Conservation (phyloP, 768 basidiomycete genomes). For the Lentinula lateritia region DNA sequence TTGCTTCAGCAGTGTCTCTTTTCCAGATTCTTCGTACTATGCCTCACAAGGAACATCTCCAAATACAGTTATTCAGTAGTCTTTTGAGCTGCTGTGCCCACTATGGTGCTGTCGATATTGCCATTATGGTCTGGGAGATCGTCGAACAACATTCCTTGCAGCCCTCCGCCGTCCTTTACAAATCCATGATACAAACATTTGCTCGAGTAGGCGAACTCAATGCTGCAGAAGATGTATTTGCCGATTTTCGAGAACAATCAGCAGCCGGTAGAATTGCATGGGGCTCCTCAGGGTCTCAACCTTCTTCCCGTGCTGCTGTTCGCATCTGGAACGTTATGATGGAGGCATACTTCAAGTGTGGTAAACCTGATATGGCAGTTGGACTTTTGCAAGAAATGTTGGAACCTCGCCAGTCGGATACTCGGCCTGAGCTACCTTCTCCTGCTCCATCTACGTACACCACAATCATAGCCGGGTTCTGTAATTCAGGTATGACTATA, state of each 20-base stretch:
- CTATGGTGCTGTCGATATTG: slow-evolving; percentile 52
- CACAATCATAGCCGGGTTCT: slow-evolving; percentile 61
- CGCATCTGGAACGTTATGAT: slow-evolving; percentile 75
- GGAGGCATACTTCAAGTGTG: slow-evolving; percentile 61
- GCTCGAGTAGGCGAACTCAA: slow-evolving; percentile 42
- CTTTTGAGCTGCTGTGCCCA: slow-evolving; percentile 61
- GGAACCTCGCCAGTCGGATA: slow-evolving; percentile 26
- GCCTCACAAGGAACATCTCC: slow-evolving; percentile 24
- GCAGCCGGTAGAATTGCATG: slow-evolving; percentile 30
- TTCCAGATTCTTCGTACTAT: slow-evolving; percentile 56
- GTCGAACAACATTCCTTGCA: slow-evolving; percentile 39
- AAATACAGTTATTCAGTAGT: slow-evolving; percentile 35
- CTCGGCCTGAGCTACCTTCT: slow-evolving; percentile 28
- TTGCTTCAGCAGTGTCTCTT: slow-evolving; percentile 63
- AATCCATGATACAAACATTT: slow-evolving; percentile 55
- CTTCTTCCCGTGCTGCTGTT: slow-evolving; percentile 31
- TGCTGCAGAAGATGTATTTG: slow-evolving; percentile 54
- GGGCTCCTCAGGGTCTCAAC: slow-evolving; percentile 6
- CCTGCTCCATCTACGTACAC: slow-evolving; percentile 62
- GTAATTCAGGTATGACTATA: slow-evolving; percentile 26
- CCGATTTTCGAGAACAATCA: slow-evolving; percentile 45
- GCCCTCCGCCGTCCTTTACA: slow-evolving; percentile 37
- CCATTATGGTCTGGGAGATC: slow-evolving; percentile 60
- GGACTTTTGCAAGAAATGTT: slow-evolving; percentile 70
- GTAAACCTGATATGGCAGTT: slow-evolving; percentile 57